phyloP scores from a whole-genome alignment of 768 basidiomycete species.

The Lentinula guzmanii region DNA sequence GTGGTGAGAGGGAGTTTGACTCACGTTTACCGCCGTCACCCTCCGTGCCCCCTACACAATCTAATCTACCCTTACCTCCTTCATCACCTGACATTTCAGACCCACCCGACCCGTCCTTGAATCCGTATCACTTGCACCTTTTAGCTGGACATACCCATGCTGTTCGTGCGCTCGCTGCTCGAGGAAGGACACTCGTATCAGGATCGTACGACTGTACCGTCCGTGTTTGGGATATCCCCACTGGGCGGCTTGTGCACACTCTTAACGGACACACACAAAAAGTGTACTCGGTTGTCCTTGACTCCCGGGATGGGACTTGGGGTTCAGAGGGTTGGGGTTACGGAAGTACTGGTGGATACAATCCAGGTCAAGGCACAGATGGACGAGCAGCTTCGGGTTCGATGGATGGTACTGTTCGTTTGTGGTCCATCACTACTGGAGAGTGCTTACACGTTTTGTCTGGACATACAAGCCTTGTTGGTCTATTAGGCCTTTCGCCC shows the following conservation, averaged over 20 bases:
- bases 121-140: conserved; percentile 85
- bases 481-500: conserved; percentile 83
- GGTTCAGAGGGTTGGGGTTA: neutral
- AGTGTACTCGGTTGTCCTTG: conserved; percentile 27
- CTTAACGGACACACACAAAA: conserved; percentile 88
- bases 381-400: conserved; percentile 95
- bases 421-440: conserved; percentile 87
- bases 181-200: conserved; percentile 85
- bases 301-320: neutral
- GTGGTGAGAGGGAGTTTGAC: conserved; percentile 1
- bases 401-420: conserved; percentile 95
- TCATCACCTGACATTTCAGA: conserved; percentile 3
- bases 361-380: conserved; percentile 27
- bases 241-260: conserved; percentile 74
- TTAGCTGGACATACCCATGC: conserved; percentile 90
- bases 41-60: neutral
- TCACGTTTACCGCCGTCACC: neutral
- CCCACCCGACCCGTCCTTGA: conserved; percentile 59
- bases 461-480: conserved; percentile 94
- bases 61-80: neutral
- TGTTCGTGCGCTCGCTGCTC: conserved; percentile 86
- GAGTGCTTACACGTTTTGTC: conserved; percentile 74
- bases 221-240: conserved; percentile 91
- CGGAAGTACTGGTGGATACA: neutral
- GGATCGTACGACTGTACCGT: conserved; percentile 96